Percentiles rank a stretch among this genome's conserved stretches.
Conservation (phyloP, 2,329 filamentous ascomycete species). For the Fusarium compactum region DNA sequence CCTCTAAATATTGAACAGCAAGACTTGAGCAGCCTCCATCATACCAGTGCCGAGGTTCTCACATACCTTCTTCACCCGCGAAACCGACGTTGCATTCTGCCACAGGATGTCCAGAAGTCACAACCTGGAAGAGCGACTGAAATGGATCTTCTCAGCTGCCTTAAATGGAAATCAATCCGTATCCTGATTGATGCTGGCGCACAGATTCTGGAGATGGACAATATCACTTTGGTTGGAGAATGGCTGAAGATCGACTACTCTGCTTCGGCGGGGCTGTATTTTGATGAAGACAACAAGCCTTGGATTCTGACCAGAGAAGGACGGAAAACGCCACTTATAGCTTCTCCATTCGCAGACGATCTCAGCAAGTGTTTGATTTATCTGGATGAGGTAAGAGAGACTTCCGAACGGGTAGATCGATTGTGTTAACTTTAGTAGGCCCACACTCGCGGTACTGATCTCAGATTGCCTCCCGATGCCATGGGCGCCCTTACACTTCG, state of each 20-base stretch:
- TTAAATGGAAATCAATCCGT: slow-evolving; percentile 52
- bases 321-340: slow-evolving; percentile 31
- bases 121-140: slow-evolving; percentile 56
- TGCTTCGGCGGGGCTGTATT: slow-evolving; percentile 66
- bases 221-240: slow-evolving; percentile 58
- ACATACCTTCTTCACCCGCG: slow-evolving; percentile 67
- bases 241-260: slow-evolving; percentile 63
- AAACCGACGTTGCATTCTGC: slow-evolving; percentile 60
- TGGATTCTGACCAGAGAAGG: slow-evolving; percentile 39
- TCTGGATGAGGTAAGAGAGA: slow-evolving; percentile 65
- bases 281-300: slow-evolving; percentile 49
- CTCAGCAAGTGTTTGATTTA: slow-evolving; percentile 60
- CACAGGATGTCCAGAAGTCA: slow-evolving; percentile 51
- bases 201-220: slow-evolving; percentile 72
- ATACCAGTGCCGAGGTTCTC: slow-evolving; percentile 74
- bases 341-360: slow-evolving; percentile 39
- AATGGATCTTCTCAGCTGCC: slow-evolving; percentile 49
- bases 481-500: slow-evolving; percentile 68
- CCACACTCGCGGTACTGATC: slow-evolving; percentile 62
- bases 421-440: slow-evolving; percentile 26
- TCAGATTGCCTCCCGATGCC: slow-evolving; percentile 63
- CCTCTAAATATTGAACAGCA: slow-evolving; percentile 72
- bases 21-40: slow-evolving; percentile 66
- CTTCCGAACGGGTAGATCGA: background rate
- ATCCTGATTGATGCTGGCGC: slow-evolving; percentile 75